These are phyloP conservation scores for Fusarium irregulare DNA, from an alignment of 2,329 filamentous ascomycete genomes.

Conservation along the genomic window DNA sequence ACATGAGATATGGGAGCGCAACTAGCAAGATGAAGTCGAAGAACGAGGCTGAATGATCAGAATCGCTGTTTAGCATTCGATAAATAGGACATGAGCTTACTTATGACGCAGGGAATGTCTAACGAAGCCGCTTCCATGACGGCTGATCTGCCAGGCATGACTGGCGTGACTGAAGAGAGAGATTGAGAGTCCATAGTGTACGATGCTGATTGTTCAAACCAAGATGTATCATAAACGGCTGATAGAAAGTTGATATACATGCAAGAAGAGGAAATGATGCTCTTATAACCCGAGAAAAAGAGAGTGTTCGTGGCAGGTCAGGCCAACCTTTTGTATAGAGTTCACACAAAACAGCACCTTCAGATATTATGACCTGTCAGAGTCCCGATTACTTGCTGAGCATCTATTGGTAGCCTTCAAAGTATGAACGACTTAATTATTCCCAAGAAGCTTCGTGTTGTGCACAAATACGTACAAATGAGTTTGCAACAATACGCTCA, in stretches of 20 bases:
- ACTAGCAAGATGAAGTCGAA: background rate
- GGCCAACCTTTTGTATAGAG: background rate
- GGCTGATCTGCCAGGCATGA: background rate
- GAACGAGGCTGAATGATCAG: background rate
- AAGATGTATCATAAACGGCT: background rate
- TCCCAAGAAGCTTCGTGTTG: background rate
- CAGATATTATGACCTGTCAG: background rate
- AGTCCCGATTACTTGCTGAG: background rate
- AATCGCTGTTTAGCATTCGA: background rate
- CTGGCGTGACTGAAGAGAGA: background rate
- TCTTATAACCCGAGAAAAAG: background rate
- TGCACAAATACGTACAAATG: background rate
- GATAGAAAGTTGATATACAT: background rate
- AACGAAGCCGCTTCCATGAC: background rate
- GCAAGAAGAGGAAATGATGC: background rate
- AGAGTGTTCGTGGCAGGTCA: background rate
- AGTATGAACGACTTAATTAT: background rate
- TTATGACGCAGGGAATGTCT: background rate
- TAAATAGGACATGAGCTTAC: background rate
- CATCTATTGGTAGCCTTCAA: background rate
- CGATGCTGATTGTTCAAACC: background rate
- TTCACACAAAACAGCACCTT: background rate
- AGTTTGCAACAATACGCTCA: background rate
- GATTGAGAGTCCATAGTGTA: background rate
- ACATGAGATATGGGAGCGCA: background rate